Base-by-base conservation (phyloP, 2,329 filamentous ascomycete species). In the Orbilia blumenaviensis region DNA sequence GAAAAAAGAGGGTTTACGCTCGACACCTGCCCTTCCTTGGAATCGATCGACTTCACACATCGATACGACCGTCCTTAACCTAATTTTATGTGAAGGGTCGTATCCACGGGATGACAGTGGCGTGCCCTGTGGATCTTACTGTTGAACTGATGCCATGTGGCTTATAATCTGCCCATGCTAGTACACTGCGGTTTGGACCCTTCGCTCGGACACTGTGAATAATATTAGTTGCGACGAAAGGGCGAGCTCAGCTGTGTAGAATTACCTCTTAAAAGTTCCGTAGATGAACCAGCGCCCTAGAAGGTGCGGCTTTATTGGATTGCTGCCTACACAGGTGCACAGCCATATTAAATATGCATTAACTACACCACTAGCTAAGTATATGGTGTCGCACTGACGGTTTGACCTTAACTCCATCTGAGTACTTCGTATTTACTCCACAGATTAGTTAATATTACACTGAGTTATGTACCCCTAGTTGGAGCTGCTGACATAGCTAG, bases 381-480 rank as follows among this genome's bases (percentile, higher is more conserved):
- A n/a, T n/a, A n/a, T n/a, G 48, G 56, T 44, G 52, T 50, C 66
- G 56, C 56, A 69, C 66, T 42, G 66, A 71, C 66, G 46, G 66
- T 71, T 58, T 46, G 66, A 71, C 34, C 41, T 34, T 61, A 27
- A 48, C 18, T 25, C 52, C 3, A 25, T 36, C n/a, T 18, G 10
- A 56, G 2, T 1, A 2, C 2, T 56, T 56, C 32, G 52, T 56
- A 38, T 56, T 38, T 38, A 34, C 29, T 56, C 29, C 29, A 12
- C 52, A 38, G 38, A 38, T 56, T 56, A 12, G 29, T n/a, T 56
- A 8, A 25, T 9, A 38, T 56, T 23, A 36, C 9, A n/a, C 16
- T 36, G 18, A 34, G 50, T 36, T 54, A 34, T 14, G 27, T 10
- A 16, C 5, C n/a, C 29, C 50, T 56, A 32, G 32, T 16, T 56